A percentile compares a stretch with the other conserved stretches of the same genome.
These are phyloP conservation scores for Dothistroma septosporum DNA, from an alignment of 2,329 filamentous ascomycete genomes.

Conservation along the genomic window DNA sequence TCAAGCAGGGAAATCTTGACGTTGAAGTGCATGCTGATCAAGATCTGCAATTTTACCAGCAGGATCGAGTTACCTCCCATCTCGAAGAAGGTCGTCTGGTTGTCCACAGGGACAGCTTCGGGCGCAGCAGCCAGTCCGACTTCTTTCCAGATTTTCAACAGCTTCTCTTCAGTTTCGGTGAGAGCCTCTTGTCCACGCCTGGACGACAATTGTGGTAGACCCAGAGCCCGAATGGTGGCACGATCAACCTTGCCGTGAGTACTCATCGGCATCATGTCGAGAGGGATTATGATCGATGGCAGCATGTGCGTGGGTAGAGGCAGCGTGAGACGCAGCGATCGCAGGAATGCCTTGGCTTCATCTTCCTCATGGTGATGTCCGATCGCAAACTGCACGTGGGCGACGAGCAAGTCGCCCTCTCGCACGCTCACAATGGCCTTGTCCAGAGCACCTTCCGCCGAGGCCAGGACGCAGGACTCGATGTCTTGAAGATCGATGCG, in stretches of 20 bases:
- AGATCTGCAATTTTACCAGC: not conserved
- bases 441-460: slow-evolving; percentile 21
- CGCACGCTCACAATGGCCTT: slow-evolving; percentile 23
- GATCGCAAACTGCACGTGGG: slow-evolving; percentile 25
- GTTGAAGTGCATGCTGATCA: slow-evolving; percentile 16
- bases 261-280: slow-evolving; percentile 9
- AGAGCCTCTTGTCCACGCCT: not conserved
- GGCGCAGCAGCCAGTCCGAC: not conserved
- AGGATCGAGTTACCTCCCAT: slow-evolving; percentile 6
- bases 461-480: slow-evolving; percentile 30
- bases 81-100: slow-evolving; percentile 2
- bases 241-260: not conserved
- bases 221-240: not conserved
- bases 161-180: not conserved
- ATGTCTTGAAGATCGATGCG: slow-evolving; percentile 48
- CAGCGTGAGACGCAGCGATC: not conserved
- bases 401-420: slow-evolving; percentile 32
- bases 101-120: not conserved
- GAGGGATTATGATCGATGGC: not conserved
- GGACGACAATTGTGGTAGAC: not conserved
- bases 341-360: not conserved
- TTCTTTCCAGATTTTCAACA: not conserved
- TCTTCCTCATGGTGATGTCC: not conserved
- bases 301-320: slow-evolving; percentile 9
- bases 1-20: not conserved